These are phyloP conservation scores for Rhynchosporium graminicola DNA, from an alignment of 2,329 filamentous ascomycete species.

Conservation along the genomic window DNA sequence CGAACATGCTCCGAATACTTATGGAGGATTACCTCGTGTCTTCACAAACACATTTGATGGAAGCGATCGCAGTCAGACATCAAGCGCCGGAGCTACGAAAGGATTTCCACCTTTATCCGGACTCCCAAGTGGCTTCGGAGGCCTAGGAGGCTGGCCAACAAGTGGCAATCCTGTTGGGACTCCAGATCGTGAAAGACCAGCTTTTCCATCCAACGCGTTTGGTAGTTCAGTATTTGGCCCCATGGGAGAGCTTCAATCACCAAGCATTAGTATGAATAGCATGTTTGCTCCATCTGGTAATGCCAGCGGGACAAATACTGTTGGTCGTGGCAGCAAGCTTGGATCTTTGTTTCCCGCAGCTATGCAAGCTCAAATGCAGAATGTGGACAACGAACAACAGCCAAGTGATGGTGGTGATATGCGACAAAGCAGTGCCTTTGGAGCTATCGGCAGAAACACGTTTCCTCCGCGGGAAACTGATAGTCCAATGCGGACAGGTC, in stretches of 20 bases:
- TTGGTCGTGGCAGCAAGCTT: slow-evolving; percentile 78
- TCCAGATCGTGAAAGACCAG: slow-evolving; percentile 63
- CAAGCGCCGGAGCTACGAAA: slow-evolving; percentile 75
- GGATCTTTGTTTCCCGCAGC: slow-evolving; percentile 83
- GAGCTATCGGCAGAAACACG: slow-evolving; percentile 64
- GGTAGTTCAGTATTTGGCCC: slow-evolving; percentile 80
- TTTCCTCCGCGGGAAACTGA: slow-evolving; percentile 61
- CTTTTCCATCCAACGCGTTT: slow-evolving; percentile 58
- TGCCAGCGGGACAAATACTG: slow-evolving; percentile 59
- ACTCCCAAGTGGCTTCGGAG: slow-evolving; percentile 51
- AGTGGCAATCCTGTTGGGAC: slow-evolving; percentile 65
- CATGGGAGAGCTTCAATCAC: slow-evolving; percentile 77
- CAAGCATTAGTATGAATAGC: slow-evolving; percentile 65
- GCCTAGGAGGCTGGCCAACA: slow-evolving; percentile 44
- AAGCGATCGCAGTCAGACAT: slow-evolving; percentile 90
- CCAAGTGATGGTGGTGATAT: slow-evolving; percentile 60
- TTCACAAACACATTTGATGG: slow-evolving; percentile 56
- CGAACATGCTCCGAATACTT: slow-evolving; percentile 52
- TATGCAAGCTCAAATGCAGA: slow-evolving; percentile 90
- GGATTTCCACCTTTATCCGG: slow-evolving; percentile 65
- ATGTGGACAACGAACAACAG: slow-evolving; percentile 61
- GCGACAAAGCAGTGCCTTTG: slow-evolving; percentile 62
- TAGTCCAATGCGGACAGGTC: slow-evolving; percentile 57
- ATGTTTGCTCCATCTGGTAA: slow-evolving; percentile 66
- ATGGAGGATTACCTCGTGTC: slow-evolving; percentile 56